Conservation (phyloP, 768 basidiomycete species). For the Suillus lakei region DNA sequence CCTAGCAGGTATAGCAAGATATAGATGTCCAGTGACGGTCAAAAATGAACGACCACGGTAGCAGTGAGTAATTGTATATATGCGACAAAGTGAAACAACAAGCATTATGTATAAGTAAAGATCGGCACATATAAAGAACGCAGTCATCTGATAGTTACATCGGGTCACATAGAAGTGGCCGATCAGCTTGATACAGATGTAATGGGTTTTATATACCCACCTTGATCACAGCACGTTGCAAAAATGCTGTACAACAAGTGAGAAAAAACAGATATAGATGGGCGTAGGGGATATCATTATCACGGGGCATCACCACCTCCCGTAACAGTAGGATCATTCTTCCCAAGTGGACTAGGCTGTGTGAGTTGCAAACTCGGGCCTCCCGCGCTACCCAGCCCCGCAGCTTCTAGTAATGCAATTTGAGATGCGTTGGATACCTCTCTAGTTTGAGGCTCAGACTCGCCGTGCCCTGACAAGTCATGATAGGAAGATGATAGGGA, state of each 20-base stretch:
- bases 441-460: conserved; percentile 22
- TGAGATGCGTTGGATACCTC: conserved; percentile 25
- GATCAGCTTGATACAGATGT: not conserved
- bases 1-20: not conserved
- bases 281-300: not conserved
- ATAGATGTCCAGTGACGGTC: not conserved
- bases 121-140: not conserved
- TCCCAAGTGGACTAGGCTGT: conserved; percentile 27
- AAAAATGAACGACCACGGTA: not conserved
- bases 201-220: not conserved
- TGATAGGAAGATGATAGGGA: conserved; percentile 29
- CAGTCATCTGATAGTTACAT: not conserved
- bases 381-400: conserved; percentile 17
- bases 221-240: not conserved
- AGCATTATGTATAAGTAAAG: not conserved
- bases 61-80: not conserved
- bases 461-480: conserved; percentile 14
- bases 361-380: conserved; percentile 4
- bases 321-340: conserved; percentile 1
- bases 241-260: conserved; percentile 4
- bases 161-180: too few species aligned
- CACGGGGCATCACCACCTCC: not conserved
- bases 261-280: not conserved
- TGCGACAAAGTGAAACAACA: not conserved
- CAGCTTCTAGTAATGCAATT: conserved; percentile 27